Evolutionary conservation across 179 eudicot species (phyloP).

Genomic region (Carnegiea gigantea): DNA sequence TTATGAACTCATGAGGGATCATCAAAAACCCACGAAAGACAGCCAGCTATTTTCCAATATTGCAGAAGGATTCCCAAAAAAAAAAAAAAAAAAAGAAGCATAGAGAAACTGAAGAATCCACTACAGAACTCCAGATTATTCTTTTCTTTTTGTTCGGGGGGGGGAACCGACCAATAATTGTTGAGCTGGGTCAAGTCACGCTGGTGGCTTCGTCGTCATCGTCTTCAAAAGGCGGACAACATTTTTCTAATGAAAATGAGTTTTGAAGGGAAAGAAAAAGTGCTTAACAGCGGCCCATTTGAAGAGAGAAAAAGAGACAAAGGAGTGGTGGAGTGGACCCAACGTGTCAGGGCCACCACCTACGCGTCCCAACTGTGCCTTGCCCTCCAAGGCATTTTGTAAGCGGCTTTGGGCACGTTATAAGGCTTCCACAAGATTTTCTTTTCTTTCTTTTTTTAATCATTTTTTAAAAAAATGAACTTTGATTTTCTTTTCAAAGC

Average conservation of each 20-base stretch:
- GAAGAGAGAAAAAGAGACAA: background rate
- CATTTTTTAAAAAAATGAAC: too few species aligned
- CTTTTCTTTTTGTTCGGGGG: background rate
- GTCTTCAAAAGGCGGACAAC: background rate
- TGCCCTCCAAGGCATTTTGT: slow-evolving; percentile 23
- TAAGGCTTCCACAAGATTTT: background rate
- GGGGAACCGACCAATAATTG: background rate
- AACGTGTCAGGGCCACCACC: background rate
- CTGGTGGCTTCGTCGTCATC: slow-evolving; percentile 13
- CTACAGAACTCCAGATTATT: background rate
- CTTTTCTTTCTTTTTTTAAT: too few species aligned
- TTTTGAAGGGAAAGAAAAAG: background rate
- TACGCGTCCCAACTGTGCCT: slow-evolving; percentile 17
- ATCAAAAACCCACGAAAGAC: too few species aligned
- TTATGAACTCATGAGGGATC: background rate
- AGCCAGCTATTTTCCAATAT: background rate
- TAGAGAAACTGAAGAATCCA: background rate
- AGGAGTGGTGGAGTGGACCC: background rate
- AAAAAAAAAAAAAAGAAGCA: too few species aligned
- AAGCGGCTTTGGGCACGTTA: background rate
- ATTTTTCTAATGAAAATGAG: too few species aligned
- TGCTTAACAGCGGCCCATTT: background rate
- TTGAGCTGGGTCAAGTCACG: background rate
- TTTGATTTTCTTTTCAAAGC: too few species aligned
- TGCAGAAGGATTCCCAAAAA: background rate